Conservation (phyloP, 495 filamentous ascomycete species). For the Physcia stellaris region DNA sequence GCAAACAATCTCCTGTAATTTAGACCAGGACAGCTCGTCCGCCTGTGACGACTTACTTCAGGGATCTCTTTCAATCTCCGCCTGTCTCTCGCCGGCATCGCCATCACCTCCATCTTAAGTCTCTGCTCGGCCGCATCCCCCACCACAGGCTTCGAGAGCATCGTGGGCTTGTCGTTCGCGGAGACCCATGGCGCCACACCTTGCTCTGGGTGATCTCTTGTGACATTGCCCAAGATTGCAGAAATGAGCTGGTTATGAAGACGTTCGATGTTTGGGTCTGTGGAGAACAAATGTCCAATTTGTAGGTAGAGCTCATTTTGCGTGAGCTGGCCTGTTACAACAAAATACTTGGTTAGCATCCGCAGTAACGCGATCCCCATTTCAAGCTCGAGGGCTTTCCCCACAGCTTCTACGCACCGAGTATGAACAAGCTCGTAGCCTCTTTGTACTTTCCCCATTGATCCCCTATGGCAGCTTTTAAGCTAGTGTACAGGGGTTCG, state of each 20-base stretch:
- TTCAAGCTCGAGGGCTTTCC: neutral
- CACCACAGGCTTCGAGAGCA: slow-evolving; percentile 61
- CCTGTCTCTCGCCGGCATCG: slow-evolving; percentile 70
- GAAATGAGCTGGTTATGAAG: slow-evolving; percentile 84
- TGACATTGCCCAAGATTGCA: slow-evolving; percentile 75
- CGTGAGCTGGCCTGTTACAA: slow-evolving; percentile 57
- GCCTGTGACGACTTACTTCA: slow-evolving; percentile 29
- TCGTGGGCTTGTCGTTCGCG: slow-evolving; percentile 76
- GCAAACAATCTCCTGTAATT: too few species aligned
- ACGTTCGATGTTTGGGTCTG: slow-evolving; percentile 57
- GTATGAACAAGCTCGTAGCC: slow-evolving; percentile 59
- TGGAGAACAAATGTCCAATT: slow-evolving; percentile 59
- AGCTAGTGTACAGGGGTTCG: slow-evolving; percentile 73
- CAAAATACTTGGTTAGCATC: neutral
- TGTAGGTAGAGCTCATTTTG: slow-evolving; percentile 68
- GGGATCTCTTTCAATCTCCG: slow-evolving; percentile 71
- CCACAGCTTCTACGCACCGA: slow-evolving; percentile 44
- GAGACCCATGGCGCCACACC: slow-evolving; percentile 92
- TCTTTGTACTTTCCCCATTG: slow-evolving; percentile 86
- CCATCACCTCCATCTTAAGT: slow-evolving; percentile 90
- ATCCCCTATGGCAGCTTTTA: slow-evolving; percentile 71
- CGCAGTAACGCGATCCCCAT: neutral
- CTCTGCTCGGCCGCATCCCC: slow-evolving; percentile 85
- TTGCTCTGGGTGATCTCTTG: slow-evolving; percentile 77
- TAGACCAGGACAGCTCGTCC: neutral